phyloP scores from a whole-genome alignment of 192 early-diverging fungal genomes.

The Geosiphon pyriformis region DNA sequence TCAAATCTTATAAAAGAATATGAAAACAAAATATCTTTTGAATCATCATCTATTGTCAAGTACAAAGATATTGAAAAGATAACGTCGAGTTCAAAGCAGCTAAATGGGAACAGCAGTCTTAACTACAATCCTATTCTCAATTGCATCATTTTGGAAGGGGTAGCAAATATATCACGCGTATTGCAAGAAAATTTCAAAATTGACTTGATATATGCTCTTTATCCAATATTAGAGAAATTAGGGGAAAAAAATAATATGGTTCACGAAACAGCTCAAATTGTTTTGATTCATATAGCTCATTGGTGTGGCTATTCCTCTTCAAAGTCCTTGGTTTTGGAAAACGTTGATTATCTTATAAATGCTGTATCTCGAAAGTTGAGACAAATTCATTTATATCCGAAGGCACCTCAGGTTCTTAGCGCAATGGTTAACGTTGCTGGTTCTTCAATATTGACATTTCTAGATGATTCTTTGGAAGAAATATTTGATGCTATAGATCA shows the following conservation, averaged over 20 bases:
- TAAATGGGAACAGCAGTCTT: not conserved
- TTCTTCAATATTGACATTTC: conserved; percentile 32
- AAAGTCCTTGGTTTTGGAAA: conserved; percentile 30
- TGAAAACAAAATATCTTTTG: not conserved
- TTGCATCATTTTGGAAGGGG: conserved; percentile 15
- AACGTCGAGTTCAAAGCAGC: too few relatives aligned
- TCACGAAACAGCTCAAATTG: conserved; percentile 31
- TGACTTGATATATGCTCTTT: conserved; percentile 33
- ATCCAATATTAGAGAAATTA: conserved; percentile 35
- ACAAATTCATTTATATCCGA: conserved; percentile 33
- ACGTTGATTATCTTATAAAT: conserved; percentile 45
- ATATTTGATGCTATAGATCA: conserved; percentile 52
- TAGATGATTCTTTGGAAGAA: conserved; percentile 50
- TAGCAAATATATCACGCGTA: conserved; percentile 12
- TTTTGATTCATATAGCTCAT: conserved; percentile 29
- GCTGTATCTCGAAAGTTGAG: conserved; percentile 24
- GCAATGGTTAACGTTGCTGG: conserved; percentile 47
- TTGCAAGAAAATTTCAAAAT: conserved; percentile 22
- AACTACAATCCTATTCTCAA: not conserved
- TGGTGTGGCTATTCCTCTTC: conserved; percentile 27
- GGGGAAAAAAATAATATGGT: conserved; percentile 28
- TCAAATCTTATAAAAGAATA: not conserved
- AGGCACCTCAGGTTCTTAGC: conserved; percentile 46
- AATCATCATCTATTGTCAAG: too few relatives aligned
- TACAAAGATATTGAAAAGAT: too few relatives aligned